Conservation (phyloP, 169 alveolate species). For the Hepatocystis sp. region DNA sequence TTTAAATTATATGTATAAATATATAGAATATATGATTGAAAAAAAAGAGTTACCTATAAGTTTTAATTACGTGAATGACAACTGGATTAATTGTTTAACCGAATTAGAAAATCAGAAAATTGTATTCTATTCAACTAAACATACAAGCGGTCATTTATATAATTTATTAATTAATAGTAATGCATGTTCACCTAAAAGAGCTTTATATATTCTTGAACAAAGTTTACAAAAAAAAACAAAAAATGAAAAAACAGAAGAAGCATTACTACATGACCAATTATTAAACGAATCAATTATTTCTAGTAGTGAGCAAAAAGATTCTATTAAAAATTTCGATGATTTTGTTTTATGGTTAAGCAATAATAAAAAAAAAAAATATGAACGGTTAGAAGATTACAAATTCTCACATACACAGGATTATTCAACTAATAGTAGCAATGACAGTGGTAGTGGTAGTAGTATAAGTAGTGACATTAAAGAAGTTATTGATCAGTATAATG, state of each 20-base stretch:
- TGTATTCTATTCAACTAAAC: conserved; percentile 42
- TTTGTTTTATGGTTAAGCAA: conserved; percentile 55
- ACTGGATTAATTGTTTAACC: conserved; percentile 58
- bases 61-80: conserved; percentile 49
- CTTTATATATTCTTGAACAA: conserved; percentile 20
- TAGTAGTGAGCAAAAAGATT: conserved; percentile 49
- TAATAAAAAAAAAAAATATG: conserved; percentile 47
- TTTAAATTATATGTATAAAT: conserved; percentile 62
- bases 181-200: conserved; percentile 72
- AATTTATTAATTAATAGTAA: conserved; percentile 69
- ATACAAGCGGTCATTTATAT: conserved; percentile 56
- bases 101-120: conserved; percentile 75
- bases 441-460: conserved; percentile 1
- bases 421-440: too few species aligned
- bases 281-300: too few species aligned
- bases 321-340: conserved; percentile 62
- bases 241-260: conserved; percentile 29
- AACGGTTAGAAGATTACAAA: conserved; percentile 7
- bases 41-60: conserved; percentile 57
- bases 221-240: conserved; percentile 46
- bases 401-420: too few species aligned
- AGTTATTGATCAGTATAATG: conserved; percentile 39
- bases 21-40: conserved; percentile 39
- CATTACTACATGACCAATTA: too few species aligned
- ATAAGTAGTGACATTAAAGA: conserved; percentile 32